Evolutionary conservation across 768 basidiomycete species (phyloP), one percentile per base, ranked within the genome.

Genomic region (Tylopilus felleus): DNA sequence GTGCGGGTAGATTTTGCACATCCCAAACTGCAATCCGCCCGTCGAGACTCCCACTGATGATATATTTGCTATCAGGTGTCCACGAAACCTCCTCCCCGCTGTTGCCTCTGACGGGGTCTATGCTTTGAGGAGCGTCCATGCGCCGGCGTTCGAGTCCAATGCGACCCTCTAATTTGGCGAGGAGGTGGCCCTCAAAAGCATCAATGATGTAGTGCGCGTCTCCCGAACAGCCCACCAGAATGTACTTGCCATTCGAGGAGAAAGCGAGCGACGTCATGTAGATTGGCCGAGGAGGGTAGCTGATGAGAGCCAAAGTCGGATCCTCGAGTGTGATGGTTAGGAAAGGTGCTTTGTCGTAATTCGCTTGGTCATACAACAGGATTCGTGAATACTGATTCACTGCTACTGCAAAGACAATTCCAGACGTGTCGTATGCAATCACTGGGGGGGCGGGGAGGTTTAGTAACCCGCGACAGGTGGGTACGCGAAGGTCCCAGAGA

Each of bases 31-130:
- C 69, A n/a, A 98, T 75, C 61, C 81, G 84, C 42, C 97, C 97
- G 65, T 95, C 86, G 28, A 89, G 77, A 65, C 85, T 87, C 49
- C 97, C 97, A 21, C 90, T 80, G 6, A 97, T 70, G 40, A 98
- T 78, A 63, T 81, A 99, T 69, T 90, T 90, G 70, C 93, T 93
- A 69, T 99, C 96, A 0, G 93, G 90, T 3, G 91, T 94, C 92
- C 93, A 98, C 12, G 81, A 81, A 5, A 95, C 88, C 73, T 98
- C 97, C 67, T 98, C 93, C 13, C 95, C 92, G 55, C 93, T 95
- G 52, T 81, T 83, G 2, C 93, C 94, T 59, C 86, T 85, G 16
- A 76, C 66, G 49, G 91, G 83, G 68, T 86, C 79, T 61, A 91
- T 85, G 50, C 73, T 80, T 17, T 75, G 78, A 47, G 74, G 84